Evolutionary conservation across 169 alveolate genomes (phyloP).

Genomic region (Toxoplasma gondii): DNA sequence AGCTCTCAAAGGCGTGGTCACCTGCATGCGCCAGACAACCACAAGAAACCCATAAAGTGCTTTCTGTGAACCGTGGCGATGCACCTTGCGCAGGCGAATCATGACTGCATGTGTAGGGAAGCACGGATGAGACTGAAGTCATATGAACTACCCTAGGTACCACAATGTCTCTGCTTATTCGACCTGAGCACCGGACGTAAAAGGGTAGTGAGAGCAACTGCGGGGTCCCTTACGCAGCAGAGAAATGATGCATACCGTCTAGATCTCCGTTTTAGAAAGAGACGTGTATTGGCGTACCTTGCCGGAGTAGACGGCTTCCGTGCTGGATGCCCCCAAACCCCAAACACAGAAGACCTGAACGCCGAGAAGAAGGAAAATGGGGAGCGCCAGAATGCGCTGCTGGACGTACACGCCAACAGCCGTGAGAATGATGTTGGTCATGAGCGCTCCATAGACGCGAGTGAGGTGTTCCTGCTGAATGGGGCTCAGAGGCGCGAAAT

Average conservation of each 20-base stretch:
- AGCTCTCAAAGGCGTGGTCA: constrained; percentile 48
- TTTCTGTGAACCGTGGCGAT: too few species aligned
- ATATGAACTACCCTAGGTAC: too few species aligned
- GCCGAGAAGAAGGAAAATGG: constrained; percentile 14
- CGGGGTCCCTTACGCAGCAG: too few species aligned
- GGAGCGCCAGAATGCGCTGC: constrained; percentile 7
- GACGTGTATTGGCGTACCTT: neutral
- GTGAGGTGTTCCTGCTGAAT: constrained; percentile 42
- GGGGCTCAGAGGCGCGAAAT: constrained; percentile 37
- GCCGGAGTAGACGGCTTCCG: constrained; percentile 13
- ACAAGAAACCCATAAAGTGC: too few species aligned
- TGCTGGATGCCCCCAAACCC: constrained; percentile 18
- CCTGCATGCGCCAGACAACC: constrained; percentile 3
- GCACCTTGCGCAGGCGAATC: too few species aligned
- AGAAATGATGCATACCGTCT: too few species aligned
- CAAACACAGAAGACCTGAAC: constrained; percentile 17
- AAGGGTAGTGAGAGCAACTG: too few species aligned
- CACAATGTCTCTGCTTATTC: too few species aligned
- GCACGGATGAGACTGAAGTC: neutral
- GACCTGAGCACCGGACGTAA: too few species aligned
- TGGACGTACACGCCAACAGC: constrained; percentile 63
- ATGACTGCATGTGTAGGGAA: neutral
- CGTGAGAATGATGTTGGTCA: constrained; percentile 45
- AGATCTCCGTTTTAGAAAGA: too few species aligned
- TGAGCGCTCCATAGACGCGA: constrained; percentile 40